phyloP scores from a whole-genome alignment of 371 early-diverging fungal genomes.

The Circinella umbellata region DNA sequence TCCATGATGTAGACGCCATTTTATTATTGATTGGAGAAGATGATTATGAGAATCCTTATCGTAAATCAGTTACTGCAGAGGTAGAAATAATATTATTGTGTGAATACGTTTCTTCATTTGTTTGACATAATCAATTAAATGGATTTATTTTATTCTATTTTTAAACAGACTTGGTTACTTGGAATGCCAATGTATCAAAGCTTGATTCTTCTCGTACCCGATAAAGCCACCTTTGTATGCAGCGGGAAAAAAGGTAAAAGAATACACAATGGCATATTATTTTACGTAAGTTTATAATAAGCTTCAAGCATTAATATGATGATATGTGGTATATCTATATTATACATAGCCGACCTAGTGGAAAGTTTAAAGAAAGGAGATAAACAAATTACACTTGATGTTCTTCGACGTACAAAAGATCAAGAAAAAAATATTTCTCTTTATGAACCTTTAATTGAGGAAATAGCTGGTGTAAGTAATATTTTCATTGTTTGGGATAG shows the following conservation, averaged over 20 bases:
- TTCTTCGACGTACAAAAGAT: constrained; percentile 81
- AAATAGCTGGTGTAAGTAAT: constrained; percentile 36
- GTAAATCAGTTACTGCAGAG: constrained; percentile 69
- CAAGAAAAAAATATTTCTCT: constrained; percentile 63
- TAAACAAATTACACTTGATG: constrained; percentile 71
- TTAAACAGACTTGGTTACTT: constrained; percentile 86
- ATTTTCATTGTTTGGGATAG: not conserved
- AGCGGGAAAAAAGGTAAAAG: constrained; percentile 77
- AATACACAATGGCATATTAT: no score
- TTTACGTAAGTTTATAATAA: no score
- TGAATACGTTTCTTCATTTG: no score
- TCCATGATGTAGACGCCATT: constrained; percentile 65
- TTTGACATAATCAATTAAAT: not conserved
- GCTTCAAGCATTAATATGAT: no score
- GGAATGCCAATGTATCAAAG: constrained; percentile 95
- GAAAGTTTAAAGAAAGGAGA: constrained; percentile 51
- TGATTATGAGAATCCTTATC: constrained; percentile 71
- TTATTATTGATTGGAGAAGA: constrained; percentile 66
- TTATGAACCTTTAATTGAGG: constrained; percentile 61
- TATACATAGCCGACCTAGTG: constrained; percentile 35
- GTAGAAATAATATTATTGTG: constrained; percentile 29
- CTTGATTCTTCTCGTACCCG: constrained; percentile 76
- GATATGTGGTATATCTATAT: no score
- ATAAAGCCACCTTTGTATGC: constrained; percentile 80
- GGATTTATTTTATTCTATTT: no score